Percentiles rank a stretch among this genome's conserved stretches.
Evolutionary conservation across 1,284 basidiomycete genomes (phyloP).

Genomic region (Porodaedalea pini): DNA sequence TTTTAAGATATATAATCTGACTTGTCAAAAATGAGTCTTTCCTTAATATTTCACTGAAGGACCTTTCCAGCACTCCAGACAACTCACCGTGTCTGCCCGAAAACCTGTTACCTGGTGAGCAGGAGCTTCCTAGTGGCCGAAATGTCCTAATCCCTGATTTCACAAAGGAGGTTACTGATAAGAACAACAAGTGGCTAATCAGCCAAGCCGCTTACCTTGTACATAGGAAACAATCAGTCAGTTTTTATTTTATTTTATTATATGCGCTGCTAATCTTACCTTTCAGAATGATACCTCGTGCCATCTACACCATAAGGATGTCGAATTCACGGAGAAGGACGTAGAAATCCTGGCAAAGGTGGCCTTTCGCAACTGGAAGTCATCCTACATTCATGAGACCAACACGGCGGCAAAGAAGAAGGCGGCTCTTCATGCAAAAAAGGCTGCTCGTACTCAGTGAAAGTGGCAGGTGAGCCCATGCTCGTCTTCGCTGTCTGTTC

Average conservation of each 20-base stretch:
- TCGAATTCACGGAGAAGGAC: neutral
- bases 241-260: neutral
- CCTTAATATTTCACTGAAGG: neutral
- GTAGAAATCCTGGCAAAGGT: neutral
- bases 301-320: neutral
- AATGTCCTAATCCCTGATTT: neutral
- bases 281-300: neutral
- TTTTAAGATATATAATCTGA: neutral
- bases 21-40: neutral
- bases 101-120: neutral
- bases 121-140: too few species aligned
- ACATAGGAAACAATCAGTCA: neutral
- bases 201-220: neutral
- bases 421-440: neutral
- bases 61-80: neutral
- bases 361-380: conserved; percentile 1
- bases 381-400: neutral
- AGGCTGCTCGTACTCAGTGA: neutral
- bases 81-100: neutral
- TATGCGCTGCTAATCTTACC: neutral
- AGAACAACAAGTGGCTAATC: neutral
- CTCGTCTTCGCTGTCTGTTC: too few species aligned
- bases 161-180: neutral
- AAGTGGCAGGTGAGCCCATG: neutral
- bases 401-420: neutral